Evolutionary conservation across 1,284 basidiomycete genomes (phyloP).

Genomic region (Ustilago xerochloae): DNA sequence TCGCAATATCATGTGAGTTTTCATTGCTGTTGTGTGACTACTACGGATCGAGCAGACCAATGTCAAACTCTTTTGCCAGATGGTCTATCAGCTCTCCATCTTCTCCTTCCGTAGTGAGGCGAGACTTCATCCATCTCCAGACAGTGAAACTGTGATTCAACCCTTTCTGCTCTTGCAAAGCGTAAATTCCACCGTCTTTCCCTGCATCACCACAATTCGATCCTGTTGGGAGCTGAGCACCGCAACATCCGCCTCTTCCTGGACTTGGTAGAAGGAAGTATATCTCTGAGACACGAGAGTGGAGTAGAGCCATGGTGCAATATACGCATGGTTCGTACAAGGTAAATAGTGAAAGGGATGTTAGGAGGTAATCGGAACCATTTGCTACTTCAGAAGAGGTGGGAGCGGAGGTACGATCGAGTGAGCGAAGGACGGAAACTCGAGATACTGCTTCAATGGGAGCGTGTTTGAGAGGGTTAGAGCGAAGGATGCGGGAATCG

Average conservation of each 20-base stretch:
- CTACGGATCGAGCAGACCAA: slow-evolving; percentile 40
- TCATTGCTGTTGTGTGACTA: neutral
- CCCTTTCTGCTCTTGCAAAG: slow-evolving; percentile 69
- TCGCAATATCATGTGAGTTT: neutral
- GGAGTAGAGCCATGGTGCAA: slow-evolving; percentile 66
- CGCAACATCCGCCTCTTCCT: slow-evolving; percentile 60
- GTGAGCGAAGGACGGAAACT: slow-evolving; percentile 16
- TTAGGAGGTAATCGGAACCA: slow-evolving; percentile 65
- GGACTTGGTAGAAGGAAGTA: slow-evolving; percentile 60
- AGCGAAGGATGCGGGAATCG: slow-evolving; percentile 45
- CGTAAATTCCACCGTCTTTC: slow-evolving; percentile 62
- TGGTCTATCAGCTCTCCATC: neutral
- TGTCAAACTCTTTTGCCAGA: slow-evolving; percentile 23
- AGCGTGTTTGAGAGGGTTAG: slow-evolving; percentile 64
- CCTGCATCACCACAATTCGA: slow-evolving; percentile 30
- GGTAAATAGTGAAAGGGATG: slow-evolving; percentile 55
- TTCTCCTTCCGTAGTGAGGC: neutral
- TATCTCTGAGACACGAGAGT: slow-evolving; percentile 58
- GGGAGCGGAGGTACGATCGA: slow-evolving; percentile 10
- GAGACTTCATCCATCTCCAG: slow-evolving; percentile 64
- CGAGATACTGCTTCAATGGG: slow-evolving; percentile 29
- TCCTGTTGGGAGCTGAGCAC: slow-evolving; percentile 16
- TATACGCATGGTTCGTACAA: slow-evolving; percentile 66
- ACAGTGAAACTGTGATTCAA: slow-evolving; percentile 69
- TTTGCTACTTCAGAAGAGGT: slow-evolving; percentile 16